Base-by-base conservation (phyloP, 139 green algal species). In the Mesostigma viride region DNA sequence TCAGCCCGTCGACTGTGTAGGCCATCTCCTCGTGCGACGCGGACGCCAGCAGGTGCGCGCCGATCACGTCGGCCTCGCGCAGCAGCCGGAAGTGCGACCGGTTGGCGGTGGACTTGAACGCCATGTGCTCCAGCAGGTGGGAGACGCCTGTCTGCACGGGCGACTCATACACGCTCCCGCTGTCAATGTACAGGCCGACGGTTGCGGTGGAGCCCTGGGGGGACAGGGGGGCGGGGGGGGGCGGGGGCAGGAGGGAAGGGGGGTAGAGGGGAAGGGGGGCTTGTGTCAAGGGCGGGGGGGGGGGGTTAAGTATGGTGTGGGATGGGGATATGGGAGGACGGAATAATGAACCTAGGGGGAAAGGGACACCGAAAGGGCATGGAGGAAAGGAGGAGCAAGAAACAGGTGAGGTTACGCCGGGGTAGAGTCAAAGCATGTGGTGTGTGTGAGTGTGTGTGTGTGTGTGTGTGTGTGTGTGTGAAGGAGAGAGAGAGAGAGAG, bases 51-150 rank as follows among this genome's bases (percentile, higher is more conserved):
- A 95, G 78, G 77, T 88, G 94, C 36, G 74, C 87, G 1, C 91
- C 91, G 8, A 97, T 86, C 2, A 79, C 81, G 68, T 97, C 91
- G 1, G 96, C 51, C 76, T 94, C 87, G 0, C 87, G 81, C 14
- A 85, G 71, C 6, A 94, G 58, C 3, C 87, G 78, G 72, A 94
- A 84, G 65, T 85, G 73, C 2, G 79, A 90, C 27, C 89, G 74
- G 75, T 94, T 85, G 31, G 46, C 64, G 1, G 89, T 95, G 71
- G 81, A 73, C 67, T 94, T 95, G 70, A 95, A 97, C 2, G 90
- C 88, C 75, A 96, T 83, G 70, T 89, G 90, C 69, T 97, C 91
- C 57, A 97, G 71, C 64, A 97, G 46, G 36, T 95, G 88, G 4
- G 85, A 91, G 20, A 65, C 72, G n/a, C 89, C 89, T 83, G n/a